Evolutionary conservation across 441 rosid genomes (phyloP).

Genomic region (Gossypium trilobum): DNA sequence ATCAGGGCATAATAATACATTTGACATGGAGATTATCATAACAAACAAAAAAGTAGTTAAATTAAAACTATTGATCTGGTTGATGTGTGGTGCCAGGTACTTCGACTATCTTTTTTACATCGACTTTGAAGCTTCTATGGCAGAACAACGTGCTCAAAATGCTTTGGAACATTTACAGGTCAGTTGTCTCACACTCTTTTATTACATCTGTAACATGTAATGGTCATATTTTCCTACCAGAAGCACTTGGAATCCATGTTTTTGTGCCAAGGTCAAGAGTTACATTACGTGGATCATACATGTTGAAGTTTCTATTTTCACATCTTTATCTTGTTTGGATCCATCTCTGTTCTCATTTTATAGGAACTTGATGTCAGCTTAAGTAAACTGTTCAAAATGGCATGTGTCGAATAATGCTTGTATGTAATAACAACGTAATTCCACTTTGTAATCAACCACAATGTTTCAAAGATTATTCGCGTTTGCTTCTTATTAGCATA

Average conservation of each 20-base stretch:
- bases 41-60: background rate
- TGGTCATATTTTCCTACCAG: background rate
- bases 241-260: too few relatives aligned
- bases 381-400: background rate
- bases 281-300: background rate
- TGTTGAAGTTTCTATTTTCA: background rate
- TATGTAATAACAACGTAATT: background rate
- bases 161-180: constrained; percentile 85
- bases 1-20: background rate
- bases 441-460: background rate
- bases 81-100: constrained; percentile 42
- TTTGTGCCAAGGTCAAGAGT: too few relatives aligned
- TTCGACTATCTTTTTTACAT: constrained; percentile 85
- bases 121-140: constrained; percentile 94
- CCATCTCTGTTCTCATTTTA: background rate
- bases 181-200: constrained; percentile 3
- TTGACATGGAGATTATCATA: background rate
- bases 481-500: background rate
- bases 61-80: background rate
- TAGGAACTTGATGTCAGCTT: background rate
- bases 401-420: background rate
- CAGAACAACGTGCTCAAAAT: constrained; percentile 67
- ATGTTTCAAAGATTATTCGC: background rate
- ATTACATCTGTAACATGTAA: background rate
- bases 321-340: background rate